Evolutionary conservation across 2,329 filamentous ascomycete genomes (phyloP).

Genomic region (Trichophaea hybrida): DNA sequence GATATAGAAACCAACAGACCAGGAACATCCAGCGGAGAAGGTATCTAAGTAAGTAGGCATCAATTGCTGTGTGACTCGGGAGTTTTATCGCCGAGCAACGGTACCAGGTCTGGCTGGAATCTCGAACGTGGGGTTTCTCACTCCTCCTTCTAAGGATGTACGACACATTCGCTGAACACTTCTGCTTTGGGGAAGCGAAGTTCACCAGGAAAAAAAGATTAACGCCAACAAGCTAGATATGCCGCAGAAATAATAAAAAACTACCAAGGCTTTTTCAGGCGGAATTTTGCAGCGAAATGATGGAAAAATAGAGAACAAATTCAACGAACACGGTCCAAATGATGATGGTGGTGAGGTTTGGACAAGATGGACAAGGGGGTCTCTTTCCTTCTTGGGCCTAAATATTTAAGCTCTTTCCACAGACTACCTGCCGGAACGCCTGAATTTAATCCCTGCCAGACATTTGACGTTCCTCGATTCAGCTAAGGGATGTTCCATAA

Average conservation of each 20-base stretch:
- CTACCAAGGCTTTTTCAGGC: not conserved
- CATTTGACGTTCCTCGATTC: not conserved
- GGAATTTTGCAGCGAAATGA: not conserved
- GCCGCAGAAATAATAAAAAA: not conserved
- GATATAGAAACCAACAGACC: not conserved
- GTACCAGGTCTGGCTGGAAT: not conserved
- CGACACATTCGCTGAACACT: not conserved
- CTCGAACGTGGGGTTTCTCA: not conserved
- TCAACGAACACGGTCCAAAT: not conserved
- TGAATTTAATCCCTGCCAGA: not conserved
- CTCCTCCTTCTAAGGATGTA: not conserved
- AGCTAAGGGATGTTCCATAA: not conserved
- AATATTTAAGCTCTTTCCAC: not conserved
- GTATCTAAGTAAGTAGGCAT: not conserved
- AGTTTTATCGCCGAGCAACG: not conserved
- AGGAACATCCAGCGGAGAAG: not conserved
- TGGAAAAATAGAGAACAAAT: not conserved
- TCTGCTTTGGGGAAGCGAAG: not conserved
- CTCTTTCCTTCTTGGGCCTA: not conserved
- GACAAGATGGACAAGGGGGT: not conserved
- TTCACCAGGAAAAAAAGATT: not conserved
- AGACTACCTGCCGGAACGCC: not conserved
- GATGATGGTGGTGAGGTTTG: not conserved
- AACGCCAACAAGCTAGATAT: not conserved
- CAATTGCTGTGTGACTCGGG: not conserved